Base-by-base conservation (phyloP, 441 rosid genomes). In the Jatropha multifida region DNA sequence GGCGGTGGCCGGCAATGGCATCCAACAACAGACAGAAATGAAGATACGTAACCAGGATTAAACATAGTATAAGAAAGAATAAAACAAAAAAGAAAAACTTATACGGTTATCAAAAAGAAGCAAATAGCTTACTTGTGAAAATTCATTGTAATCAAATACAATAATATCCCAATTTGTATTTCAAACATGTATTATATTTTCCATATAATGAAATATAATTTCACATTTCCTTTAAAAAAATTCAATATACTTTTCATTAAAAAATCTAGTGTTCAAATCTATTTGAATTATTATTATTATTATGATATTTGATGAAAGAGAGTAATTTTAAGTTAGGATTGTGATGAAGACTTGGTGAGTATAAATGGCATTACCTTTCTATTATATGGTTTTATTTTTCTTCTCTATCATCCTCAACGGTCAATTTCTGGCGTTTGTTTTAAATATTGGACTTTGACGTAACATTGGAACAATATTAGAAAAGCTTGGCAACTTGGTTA, bases 1-100 rank as follows among this genome's bases (percentile, higher is more conserved):
- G 90, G 65, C 81, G 38, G 42, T 15, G 7, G 52, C 58, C 0
- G 66, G 74, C 7, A 14, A 65, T 4, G 71, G 62, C 2, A 26
- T 7, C 20, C 32, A 14, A 58, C 69, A n/a, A 48, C 65, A 27
- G 42, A 6, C 38, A 0, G 32, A 54, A 18, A 10, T 0, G 18
- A n/a, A 18, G 54, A 1, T 2, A 0, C n/a, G 4, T 32, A 13
- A 48, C 54, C 42, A 20, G 17, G 11, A 14, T 48, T 68, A 32
- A 32, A 32, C 32, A 32, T 32, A 32, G 32, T 32, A 32, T 32
- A 32, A 32, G 32, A 32, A 32, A 32, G 23, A 23, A 23, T 23
- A 23, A 23, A 23, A 23, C 23, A 23, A 23, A 23, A 23, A 23
- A 23, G 23, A 23, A 23, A 23, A 0, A 23, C 23, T 23, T 23